Percentiles rank a stretch among this genome's conserved stretches.
phyloP scores from a whole-genome alignment of 2,329 filamentous ascomycete species.

The Verticillium albo-atrum region DNA sequence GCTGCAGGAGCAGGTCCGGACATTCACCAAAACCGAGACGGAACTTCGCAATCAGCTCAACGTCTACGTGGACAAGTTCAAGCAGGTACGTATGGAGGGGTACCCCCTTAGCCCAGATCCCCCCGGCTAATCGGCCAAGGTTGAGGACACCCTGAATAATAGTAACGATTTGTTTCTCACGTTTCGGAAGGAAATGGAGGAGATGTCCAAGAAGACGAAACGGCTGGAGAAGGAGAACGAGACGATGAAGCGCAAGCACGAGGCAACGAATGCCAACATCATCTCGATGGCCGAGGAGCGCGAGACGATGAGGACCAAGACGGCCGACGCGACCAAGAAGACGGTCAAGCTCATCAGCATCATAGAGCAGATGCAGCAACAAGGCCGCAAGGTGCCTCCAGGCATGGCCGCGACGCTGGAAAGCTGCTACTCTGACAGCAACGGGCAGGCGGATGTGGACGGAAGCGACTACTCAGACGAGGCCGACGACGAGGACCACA shows the following conservation, averaged over 20 bases:
- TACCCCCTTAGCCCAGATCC: not conserved
- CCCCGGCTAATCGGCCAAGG: slow-evolving; percentile 45
- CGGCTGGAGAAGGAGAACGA: slow-evolving; percentile 95
- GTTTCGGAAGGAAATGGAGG: slow-evolving; percentile 98
- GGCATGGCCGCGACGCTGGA: slow-evolving; percentile 58
- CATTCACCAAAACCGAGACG: slow-evolving; percentile 92
- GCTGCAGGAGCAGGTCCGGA: slow-evolving; percentile 86
- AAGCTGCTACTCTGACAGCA: slow-evolving; percentile 51
- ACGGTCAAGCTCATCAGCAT: slow-evolving; percentile 90
- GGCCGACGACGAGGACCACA: slow-evolving; percentile 58
- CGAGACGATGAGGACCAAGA: slow-evolving; percentile 73
- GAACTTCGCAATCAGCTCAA: slow-evolving; percentile 93
- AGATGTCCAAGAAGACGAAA: slow-evolving; percentile 99
- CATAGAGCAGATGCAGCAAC: slow-evolving; percentile 93
- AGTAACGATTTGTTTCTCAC: slow-evolving; percentile 96
- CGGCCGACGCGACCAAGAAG: slow-evolving; percentile 51
- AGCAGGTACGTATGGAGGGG: slow-evolving; percentile 67
- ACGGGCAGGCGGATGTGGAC: slow-evolving; percentile 44
- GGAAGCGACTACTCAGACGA: slow-evolving; percentile 63
- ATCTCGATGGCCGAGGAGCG: slow-evolving; percentile 96
- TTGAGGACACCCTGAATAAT: slow-evolving; percentile 97
- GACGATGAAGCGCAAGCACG: slow-evolving; percentile 84
- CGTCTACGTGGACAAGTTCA: slow-evolving; percentile 98
- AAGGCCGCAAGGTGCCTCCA: slow-evolving; percentile 73
- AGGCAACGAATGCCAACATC: slow-evolving; percentile 90